Conservation (phyloP, 192 early-diverging fungal species). For the Entrophospora sp. region DNA sequence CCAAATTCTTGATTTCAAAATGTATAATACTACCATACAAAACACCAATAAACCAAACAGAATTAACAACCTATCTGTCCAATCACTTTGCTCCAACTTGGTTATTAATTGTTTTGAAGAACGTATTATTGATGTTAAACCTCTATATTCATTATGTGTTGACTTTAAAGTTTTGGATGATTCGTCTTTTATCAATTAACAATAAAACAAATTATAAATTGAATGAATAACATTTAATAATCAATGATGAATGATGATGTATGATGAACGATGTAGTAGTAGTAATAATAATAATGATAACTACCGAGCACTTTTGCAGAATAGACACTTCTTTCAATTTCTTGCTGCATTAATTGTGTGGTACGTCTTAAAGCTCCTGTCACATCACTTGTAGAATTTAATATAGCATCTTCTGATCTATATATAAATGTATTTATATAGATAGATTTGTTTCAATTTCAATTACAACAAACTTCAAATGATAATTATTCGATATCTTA, state of each 20-base stretch:
- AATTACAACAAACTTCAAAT: too few species aligned
- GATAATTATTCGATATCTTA: too few species aligned
- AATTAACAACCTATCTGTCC: slow-evolving; percentile 55
- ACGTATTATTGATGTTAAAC: slow-evolving; percentile 41
- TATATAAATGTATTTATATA: background rate
- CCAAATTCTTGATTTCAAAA: slow-evolving; percentile 55
- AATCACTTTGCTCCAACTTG: slow-evolving; percentile 59
- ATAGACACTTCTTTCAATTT: slow-evolving; percentile 52
- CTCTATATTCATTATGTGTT: slow-evolving; percentile 48
- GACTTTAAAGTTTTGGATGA: slow-evolving; percentile 43
- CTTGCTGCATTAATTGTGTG: slow-evolving; percentile 52
- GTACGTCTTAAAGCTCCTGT: slow-evolving; percentile 52
- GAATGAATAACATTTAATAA: background rate
- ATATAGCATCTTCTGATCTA: slow-evolving; percentile 35
- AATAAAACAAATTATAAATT: background rate
- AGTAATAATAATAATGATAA: too few species aligned
- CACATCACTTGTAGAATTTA: slow-evolving; percentile 45
- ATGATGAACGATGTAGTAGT: too few species aligned
- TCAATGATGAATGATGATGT: background rate
- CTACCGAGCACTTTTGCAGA: slow-evolving; percentile 48
- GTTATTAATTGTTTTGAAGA: slow-evolving; percentile 51
- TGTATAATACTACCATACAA: slow-evolving; percentile 47
- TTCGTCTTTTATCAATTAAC: slow-evolving; percentile 34
- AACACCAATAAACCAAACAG: slow-evolving; percentile 55
- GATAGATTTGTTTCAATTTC: too few species aligned